Percentiles rank a stretch among this genome's conserved stretches.
Conservation (phyloP, 345 rosid species). For the Melastoma malabathricum region DNA sequence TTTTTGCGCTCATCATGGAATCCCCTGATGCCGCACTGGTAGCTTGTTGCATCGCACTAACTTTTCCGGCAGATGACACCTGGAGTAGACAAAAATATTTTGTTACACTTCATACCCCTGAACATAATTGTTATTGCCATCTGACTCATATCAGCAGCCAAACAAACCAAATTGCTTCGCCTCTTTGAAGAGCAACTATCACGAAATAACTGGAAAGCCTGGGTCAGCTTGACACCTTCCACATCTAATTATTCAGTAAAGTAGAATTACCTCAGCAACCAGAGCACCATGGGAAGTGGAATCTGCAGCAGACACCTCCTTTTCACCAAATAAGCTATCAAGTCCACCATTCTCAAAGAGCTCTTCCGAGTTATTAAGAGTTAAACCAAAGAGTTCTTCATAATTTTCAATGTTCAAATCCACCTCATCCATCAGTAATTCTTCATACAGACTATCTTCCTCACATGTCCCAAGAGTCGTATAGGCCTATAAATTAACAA, state of each 20-base stretch:
- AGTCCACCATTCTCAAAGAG: constrained; percentile 77
- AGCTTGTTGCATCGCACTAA: constrained; percentile 40
- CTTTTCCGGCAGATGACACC: constrained; percentile 42
- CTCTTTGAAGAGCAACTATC: no score
- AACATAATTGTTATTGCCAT: not conserved
- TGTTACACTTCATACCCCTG: not conserved
- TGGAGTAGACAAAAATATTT: constrained; percentile 10
- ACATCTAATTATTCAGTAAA: not conserved
- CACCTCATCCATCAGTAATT: constrained; percentile 66
- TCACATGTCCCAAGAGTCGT: constrained; percentile 29
- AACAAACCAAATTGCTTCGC: no score
- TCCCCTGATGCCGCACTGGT: constrained; percentile 75
- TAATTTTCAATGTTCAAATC: constrained; percentile 79
- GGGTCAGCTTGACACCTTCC: no score
- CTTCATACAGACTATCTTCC: constrained; percentile 46
- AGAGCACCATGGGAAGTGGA: constrained; percentile 40
- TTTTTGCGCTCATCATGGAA: constrained; percentile 76
- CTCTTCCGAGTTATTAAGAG: constrained; percentile 66
- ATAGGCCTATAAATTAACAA: not conserved
- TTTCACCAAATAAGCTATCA: constrained; percentile 62
- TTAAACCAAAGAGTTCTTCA: constrained; percentile 87
- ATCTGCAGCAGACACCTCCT: constrained; percentile 43
- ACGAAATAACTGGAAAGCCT: no score
- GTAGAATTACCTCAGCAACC: constrained; percentile 45
- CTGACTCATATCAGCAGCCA: no score